Evolutionary conservation across 2,329 filamentous ascomycete species (phyloP).

Genomic region (Talaromyces sp.): DNA sequence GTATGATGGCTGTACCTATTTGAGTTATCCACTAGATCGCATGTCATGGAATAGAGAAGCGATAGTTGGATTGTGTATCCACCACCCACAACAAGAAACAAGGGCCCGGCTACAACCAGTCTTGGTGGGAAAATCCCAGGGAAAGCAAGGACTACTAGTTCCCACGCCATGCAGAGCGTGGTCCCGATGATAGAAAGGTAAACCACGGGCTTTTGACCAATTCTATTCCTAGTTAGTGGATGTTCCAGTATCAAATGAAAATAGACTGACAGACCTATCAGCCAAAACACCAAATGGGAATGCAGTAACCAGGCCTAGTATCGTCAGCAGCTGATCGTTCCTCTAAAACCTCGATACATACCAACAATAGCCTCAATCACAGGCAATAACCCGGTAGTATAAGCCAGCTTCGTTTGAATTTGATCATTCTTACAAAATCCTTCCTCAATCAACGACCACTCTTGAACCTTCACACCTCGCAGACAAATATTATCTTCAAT

Average conservation of each 20-base stretch:
- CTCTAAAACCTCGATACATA: background rate
- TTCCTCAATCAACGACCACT: background rate
- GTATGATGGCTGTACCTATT: background rate
- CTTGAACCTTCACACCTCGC: background rate
- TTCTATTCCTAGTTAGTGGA: background rate
- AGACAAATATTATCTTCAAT: conserved; percentile 1
- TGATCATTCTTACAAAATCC: background rate
- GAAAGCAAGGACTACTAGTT: background rate
- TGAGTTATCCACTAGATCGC: background rate
- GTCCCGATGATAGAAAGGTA: background rate
- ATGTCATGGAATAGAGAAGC: background rate
- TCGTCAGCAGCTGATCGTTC: background rate
- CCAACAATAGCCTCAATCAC: background rate
- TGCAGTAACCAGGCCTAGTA: background rate
- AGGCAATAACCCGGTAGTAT: background rate
- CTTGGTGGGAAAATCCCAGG: background rate
- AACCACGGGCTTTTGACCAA: conserved; percentile 2
- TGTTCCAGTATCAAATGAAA: background rate
- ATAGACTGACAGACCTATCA: background rate
- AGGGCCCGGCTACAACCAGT: background rate
- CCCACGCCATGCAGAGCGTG: background rate
- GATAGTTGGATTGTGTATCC: background rate
- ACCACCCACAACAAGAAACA: background rate
- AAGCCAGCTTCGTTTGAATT: background rate
- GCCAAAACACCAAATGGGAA: background rate